Evolutionary conservation across 2,329 filamentous ascomycete genomes (phyloP).

Genomic region (Trichoderma sp.): DNA sequence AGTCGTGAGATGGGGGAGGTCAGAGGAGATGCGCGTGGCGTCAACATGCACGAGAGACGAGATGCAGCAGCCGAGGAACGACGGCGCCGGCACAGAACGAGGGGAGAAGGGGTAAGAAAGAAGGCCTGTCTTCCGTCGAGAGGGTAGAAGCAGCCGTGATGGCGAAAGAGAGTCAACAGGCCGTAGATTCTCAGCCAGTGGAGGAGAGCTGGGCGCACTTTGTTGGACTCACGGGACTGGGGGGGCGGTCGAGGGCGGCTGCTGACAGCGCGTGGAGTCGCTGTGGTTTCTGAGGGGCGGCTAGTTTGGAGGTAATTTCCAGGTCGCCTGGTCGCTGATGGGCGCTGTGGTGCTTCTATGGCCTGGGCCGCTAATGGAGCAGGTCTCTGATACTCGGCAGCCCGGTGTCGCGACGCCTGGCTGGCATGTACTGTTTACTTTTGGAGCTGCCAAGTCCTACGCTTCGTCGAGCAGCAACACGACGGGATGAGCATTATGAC

Average conservation of each 20-base stretch:
- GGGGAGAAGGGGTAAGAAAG: not conserved
- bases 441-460: not conserved
- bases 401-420: not conserved
- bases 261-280: conserved; percentile 22
- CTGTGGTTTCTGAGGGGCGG: conserved; percentile 19
- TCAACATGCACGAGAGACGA: conserved; percentile 17
- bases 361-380: conserved; percentile 11
- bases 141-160: not conserved
- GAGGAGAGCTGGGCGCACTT: conserved; percentile 20
- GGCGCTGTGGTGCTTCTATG: conserved; percentile 9
- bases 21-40: conserved; percentile 23
- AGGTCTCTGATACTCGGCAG: not conserved
- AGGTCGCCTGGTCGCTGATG: conserved; percentile 19
- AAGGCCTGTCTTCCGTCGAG: not conserved
- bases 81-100: conserved; percentile 8
- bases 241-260: conserved; percentile 19
- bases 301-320: conserved; percentile 21
- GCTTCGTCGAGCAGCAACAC: not conserved
- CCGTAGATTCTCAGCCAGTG: not conserved
- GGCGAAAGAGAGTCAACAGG: conserved; percentile 1
- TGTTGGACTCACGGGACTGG: conserved; percentile 20
- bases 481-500: not conserved
- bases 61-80: not conserved
- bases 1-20: conserved; percentile 29
- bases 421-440: not conserved